Percentiles rank a stretch among this genome's conserved stretches.
Evolutionary conservation across 129 eudicot species (phyloP).

Genomic region (Chrysanthemum makinoi): DNA sequence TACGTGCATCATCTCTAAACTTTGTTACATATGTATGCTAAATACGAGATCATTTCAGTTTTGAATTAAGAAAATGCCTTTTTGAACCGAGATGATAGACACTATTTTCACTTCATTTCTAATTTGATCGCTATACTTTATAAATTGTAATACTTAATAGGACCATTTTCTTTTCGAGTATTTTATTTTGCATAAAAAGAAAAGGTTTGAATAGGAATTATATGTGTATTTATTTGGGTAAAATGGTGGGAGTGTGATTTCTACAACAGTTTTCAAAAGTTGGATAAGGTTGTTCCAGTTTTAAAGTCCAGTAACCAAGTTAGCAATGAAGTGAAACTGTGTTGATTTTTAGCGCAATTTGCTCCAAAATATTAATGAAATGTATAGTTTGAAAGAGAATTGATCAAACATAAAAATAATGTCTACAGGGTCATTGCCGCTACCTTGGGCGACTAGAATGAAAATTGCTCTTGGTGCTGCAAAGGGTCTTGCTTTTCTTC

Average conservation of each 20-base stretch:
- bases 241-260: background rate
- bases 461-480: constrained; percentile 89
- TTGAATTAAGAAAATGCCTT: constrained; percentile 3
- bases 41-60: background rate
- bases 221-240: background rate
- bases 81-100: background rate
- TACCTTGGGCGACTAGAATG: constrained; percentile 83
- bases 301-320: background rate
- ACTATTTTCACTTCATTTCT: background rate
- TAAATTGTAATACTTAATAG: background rate
- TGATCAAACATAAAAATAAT: constrained; percentile 10
- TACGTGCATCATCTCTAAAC: constrained; percentile 32
- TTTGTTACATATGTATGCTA: background rate
- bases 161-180: no score
- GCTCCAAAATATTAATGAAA: background rate
- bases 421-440: constrained; percentile 70
- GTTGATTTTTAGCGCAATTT: background rate
- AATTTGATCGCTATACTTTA: background rate
- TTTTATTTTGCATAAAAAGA: no score
- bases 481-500: constrained; percentile 93
- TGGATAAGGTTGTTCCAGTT: background rate
- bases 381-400: background rate
- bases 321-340: background rate
- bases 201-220: no score
- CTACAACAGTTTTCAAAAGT: background rate